Evolutionary conservation across 768 basidiomycete genomes (phyloP).

Genomic region (Trametes coccinea): DNA sequence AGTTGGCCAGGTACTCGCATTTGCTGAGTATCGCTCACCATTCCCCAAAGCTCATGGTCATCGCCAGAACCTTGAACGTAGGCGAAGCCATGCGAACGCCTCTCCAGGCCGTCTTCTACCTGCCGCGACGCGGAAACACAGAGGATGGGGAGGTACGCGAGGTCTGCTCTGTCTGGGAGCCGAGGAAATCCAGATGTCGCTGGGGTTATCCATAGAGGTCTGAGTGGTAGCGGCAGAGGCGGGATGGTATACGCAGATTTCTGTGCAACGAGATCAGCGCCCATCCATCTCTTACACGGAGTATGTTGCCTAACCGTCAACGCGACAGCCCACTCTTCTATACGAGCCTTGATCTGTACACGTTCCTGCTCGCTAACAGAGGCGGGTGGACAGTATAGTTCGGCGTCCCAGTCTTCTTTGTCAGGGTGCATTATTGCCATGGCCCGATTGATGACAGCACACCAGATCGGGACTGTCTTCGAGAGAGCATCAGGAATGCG

Average conservation of each 20-base stretch:
- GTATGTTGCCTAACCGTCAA: slow-evolving; percentile 53
- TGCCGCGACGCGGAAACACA: slow-evolving; percentile 86
- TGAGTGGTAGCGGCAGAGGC: slow-evolving; percentile 59
- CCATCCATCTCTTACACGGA: neutral
- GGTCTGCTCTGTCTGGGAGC: slow-evolving; percentile 30
- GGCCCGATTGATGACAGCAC: slow-evolving; percentile 80
- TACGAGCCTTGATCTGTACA: slow-evolving; percentile 63
- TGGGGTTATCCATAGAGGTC: slow-evolving; percentile 89
- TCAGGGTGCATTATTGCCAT: slow-evolving; percentile 29
- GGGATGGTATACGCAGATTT: slow-evolving; percentile 72
- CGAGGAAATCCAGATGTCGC: slow-evolving; percentile 53
- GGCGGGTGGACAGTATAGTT: slow-evolving; percentile 70
- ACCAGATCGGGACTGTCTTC: slow-evolving; percentile 90
- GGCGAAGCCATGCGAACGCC: slow-evolving; percentile 67
- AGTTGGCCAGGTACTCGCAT: neutral
- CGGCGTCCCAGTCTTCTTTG: slow-evolving; percentile 47
- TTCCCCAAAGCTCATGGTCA: slow-evolving; percentile 90
- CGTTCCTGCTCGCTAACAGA: slow-evolving; percentile 77
- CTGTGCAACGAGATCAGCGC: slow-evolving; percentile 37
- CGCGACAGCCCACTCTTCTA: slow-evolving; percentile 69
- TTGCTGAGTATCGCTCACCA: slow-evolving; percentile 43
- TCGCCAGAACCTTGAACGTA: slow-evolving; percentile 96
- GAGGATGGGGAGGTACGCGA: slow-evolving; percentile 66
- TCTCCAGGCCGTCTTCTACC: slow-evolving; percentile 57
- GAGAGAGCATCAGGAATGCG: slow-evolving; percentile 91